A percentile compares a stretch with the other conserved stretches of the same genome.
Conservation (phyloP, 768 basidiomycete species). For the Lentinula aciculospora region DNA sequence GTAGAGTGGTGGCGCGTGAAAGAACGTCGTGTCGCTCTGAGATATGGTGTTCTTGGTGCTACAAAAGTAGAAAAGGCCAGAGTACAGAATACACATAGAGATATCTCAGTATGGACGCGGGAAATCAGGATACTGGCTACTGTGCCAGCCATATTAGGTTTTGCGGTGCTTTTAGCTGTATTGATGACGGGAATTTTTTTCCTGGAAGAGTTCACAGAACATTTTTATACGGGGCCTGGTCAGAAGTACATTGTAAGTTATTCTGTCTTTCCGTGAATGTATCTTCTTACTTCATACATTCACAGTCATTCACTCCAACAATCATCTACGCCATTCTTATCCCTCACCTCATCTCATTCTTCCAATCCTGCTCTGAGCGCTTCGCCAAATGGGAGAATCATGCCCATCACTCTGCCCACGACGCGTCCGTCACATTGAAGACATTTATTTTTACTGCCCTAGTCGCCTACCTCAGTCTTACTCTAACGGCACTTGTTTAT, state of each 20-base stretch:
- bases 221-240: conserved; percentile 86
- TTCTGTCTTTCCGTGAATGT: neutral
- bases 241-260: conserved; percentile 66
- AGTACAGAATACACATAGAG: conserved; percentile 44
- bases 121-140: conserved; percentile 64
- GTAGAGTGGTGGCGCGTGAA: conserved; percentile 91
- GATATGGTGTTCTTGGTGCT: conserved; percentile 76
- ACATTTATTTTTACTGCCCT: conserved; percentile 85
- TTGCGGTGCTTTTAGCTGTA: conserved; percentile 61
- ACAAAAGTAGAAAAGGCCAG: conserved; percentile 72
- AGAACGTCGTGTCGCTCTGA: conserved; percentile 77
- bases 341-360: conserved; percentile 71
- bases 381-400: conserved; percentile 94
- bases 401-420: conserved; percentile 68
- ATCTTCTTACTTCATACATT: neutral
- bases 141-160: conserved; percentile 67
- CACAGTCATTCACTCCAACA: conserved; percentile 75
- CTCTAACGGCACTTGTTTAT: conserved; percentile 91
- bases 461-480: conserved; percentile 89
- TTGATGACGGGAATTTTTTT: conserved; percentile 80
- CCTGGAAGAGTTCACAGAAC: conserved; percentile 85
- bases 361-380: conserved; percentile 58
- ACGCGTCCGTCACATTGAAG: conserved; percentile 81
- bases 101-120: conserved; percentile 67
- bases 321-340: conserved; percentile 77